Base-by-base conservation (phyloP, 2,329 filamentous ascomycete genomes). In the Aspergillus sp. region DNA sequence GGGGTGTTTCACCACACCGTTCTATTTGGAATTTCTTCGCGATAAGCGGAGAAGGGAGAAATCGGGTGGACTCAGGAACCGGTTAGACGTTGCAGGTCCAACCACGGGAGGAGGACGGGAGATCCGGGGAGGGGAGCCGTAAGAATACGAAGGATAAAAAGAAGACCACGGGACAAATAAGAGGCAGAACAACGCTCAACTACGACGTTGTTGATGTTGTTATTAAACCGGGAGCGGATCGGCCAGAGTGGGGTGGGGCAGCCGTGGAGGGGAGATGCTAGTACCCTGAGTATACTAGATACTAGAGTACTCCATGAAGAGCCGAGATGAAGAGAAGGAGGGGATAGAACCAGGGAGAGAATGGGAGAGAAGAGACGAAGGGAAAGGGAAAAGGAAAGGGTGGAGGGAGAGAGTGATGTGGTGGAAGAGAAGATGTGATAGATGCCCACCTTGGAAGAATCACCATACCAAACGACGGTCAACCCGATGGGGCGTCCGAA, bases 201-300 rank as follows among this genome's bases (percentile, higher is more conserved):
- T 10, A 38, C 34, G 14, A 17, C 4, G 34, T n/a, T 16, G n/a
- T 5, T 16, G 32, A 9, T 36, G 34, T 36, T 38, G 34, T n/a
- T 58, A 58, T 58, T 61, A 59, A 58, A 50, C 47, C 55, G 50
- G 54, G 53, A 45, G 57, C 53, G 51, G 59, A 60, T 56, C 55
- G 48, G 53, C 50, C 32, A 50, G 42, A 56, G 55, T 55, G 55
- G 50, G 52, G 52, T 58, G 56, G 56, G 52, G 58, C 53, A 49
- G 51, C 17, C 13, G 34, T 47, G 46, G 58, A 52, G 54, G 54
- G 44, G 49, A 42, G 49, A n/a, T n/a, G 36, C 16, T 17, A 4
- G n/a, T n/a, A n/a, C n/a, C n/a, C n/a, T n/a, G n/a, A n/a, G n/a
- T 45, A 5, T 29, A 17, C 20, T 34, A 31, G 16, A n/a, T n/a